Base-by-base conservation (phyloP, 495 filamentous ascomycete species). In the Neurospora sp. region DNA sequence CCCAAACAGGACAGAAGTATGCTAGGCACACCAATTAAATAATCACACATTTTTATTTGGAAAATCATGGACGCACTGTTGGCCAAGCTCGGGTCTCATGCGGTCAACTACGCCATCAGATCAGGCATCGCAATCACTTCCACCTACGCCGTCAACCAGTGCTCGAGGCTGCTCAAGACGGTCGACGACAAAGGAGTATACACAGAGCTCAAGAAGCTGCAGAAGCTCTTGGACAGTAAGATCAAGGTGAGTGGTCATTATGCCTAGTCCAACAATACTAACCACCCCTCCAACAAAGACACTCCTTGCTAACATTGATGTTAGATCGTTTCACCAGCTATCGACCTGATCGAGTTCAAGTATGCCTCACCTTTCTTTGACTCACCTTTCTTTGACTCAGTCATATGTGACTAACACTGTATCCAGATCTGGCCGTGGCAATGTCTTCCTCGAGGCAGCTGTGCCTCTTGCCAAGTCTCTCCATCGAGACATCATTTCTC, bases 281-380 rank as follows among this genome's bases (percentile, higher is more conserved):
- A 61, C n/a, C n/a, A 16, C 35, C 14, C 7, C 5, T 37, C 22
- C 44, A 71, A 45, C 38, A 42, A 39, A 71, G 20, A 65, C 16
- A 39, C 42, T 42, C 6, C 44, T 71, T 2, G 41, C 45, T 65
- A n/a, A 8, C 4, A 22, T 35, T 5, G 12, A 20, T 68, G 16
- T 4, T 72, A 94, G 91, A 94, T 98, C 71, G 90, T 98, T 47
- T 93, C 93, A 31, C 94, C 94, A 5, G 91, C 94, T 2, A 96
- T 98, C 77, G 93, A 98, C 77, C 88, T 97, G 86, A 96, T 98
- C 71, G 94, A 97, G 79, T 85, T 98, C 74, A 96, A 96, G 91
- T 94, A 82, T 40, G 69, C 59, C 4, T 20, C 44, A 14, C 37
- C 27, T 71, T 39, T 73, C 20, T 27, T 12, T 59, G 53, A 31